Conservation (phyloP, 169 alveolate genomes). For the Perkinsus olseni region DNA sequence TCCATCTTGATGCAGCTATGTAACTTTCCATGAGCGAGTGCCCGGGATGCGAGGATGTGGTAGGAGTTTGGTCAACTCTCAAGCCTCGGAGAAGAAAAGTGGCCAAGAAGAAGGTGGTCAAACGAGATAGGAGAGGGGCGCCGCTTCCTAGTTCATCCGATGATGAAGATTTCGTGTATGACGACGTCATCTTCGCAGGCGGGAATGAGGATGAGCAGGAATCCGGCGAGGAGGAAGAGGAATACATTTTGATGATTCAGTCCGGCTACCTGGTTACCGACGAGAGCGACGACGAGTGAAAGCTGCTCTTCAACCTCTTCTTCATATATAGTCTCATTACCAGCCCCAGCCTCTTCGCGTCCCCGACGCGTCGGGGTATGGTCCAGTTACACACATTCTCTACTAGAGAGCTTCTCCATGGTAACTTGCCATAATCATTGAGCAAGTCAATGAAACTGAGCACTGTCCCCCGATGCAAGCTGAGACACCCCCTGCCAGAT, state of each 20-base stretch:
- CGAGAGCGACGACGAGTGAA: background rate
- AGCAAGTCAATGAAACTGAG: too few relatives aligned
- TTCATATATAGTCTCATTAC: too few relatives aligned
- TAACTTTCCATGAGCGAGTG: background rate
- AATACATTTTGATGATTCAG: background rate
- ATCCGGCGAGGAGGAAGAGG: background rate
- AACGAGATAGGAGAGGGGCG: background rate
- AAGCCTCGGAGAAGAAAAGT: background rate
- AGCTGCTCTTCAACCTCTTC: too few relatives aligned
- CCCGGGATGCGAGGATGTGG: background rate
- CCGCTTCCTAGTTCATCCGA: background rate
- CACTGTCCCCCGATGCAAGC: too few relatives aligned
- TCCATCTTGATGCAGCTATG: background rate
- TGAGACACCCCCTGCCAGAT: too few relatives aligned
- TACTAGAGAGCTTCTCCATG: too few relatives aligned
- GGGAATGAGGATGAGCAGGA: background rate
- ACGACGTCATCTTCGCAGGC: background rate
- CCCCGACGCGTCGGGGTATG: too few relatives aligned
- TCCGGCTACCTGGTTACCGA: background rate
- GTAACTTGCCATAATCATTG: too few relatives aligned
- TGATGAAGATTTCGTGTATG: background rate
- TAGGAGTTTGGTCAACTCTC: background rate
- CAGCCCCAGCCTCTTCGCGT: too few relatives aligned
- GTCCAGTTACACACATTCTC: too few relatives aligned
- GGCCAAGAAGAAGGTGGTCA: background rate